Conservation (phyloP, 169 alveolate genomes). For the Plasmodium vivax region DNA sequence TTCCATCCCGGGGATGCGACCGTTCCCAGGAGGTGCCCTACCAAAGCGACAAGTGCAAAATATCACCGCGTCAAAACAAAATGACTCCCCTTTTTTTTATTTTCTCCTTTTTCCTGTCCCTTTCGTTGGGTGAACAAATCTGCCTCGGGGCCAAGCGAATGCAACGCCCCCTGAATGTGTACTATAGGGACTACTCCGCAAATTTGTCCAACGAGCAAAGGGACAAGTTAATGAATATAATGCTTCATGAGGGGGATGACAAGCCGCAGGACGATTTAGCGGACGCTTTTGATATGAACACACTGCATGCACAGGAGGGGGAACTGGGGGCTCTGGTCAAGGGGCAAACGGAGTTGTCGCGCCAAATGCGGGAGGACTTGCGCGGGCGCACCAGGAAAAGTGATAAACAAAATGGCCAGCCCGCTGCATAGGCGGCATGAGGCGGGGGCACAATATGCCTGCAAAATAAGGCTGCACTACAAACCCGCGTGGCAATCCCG, state of each 20-base stretch:
- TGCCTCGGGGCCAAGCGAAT: constrained; percentile 14
- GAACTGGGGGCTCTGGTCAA: constrained; percentile 7
- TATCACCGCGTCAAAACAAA: not conserved
- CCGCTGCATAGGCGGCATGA: not conserved
- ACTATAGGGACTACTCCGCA: constrained; percentile 54
- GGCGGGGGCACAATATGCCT: not conserved
- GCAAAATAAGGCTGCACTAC: not conserved
- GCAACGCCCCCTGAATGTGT: constrained; percentile 42
- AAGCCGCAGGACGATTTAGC: not conserved
- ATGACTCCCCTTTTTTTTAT: constrained; percentile 1
- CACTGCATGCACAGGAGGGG: constrained; percentile 25
- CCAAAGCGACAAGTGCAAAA: not conserved
- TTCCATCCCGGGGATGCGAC: not conserved
- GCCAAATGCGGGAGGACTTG: constrained; percentile 13
- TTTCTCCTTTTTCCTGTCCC: constrained; percentile 2
- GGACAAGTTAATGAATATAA: constrained; percentile 46
- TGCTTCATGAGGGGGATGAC: not conserved
- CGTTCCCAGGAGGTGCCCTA: not conserved
- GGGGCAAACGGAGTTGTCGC: constrained; percentile 14
- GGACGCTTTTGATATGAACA: constrained; percentile 9
- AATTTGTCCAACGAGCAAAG: constrained; percentile 7
- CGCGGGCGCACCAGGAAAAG: constrained; percentile 26
- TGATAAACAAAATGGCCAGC: not conserved
- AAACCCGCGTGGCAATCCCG: not conserved
- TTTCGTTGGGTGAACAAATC: constrained; percentile 2